phyloP scores from a whole-genome alignment of 129 eudicot species.

The Silybum marianum region DNA sequence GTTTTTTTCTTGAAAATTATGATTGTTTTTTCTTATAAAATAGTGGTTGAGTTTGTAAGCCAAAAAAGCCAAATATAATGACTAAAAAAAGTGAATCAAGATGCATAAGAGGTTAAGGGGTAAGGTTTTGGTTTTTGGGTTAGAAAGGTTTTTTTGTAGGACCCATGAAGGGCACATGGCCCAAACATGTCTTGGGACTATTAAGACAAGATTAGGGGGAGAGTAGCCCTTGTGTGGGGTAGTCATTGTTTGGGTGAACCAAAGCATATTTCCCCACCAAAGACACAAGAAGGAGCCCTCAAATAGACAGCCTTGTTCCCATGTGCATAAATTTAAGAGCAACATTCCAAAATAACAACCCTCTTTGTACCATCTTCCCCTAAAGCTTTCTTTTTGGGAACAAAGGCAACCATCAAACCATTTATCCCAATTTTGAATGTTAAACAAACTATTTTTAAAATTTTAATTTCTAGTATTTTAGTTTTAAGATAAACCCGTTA shows the following conservation, averaged over 20 bases:
- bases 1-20: neutral
- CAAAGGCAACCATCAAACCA: conserved; percentile 30
- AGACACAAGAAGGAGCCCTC: conserved; percentile 49
- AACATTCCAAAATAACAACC: conserved; percentile 65
- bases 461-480: neutral
- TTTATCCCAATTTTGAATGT: conserved; percentile 14
- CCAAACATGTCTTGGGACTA: conserved; percentile 64
- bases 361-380: conserved; percentile 44
- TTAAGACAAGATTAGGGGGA: conserved; percentile 54
- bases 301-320: conserved; percentile 58
- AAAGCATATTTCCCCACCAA: conserved; percentile 55
- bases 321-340: conserved; percentile 70
- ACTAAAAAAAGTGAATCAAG: conserved; percentile 21
- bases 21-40: neutral
- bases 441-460: neutral
- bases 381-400: conserved; percentile 53
- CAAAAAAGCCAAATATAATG: conserved; percentile 2
- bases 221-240: conserved; percentile 51
- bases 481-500: neutral
- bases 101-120: conserved; percentile 22
- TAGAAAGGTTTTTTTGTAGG: conserved; percentile 49
- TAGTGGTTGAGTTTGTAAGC: neutral
- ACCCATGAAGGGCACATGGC: conserved; percentile 64
- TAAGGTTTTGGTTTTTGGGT: conserved; percentile 34
- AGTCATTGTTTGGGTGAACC: conserved; percentile 51